These are phyloP conservation scores for Elaeis oleifera DNA, from an alignment of 202 grass and related monocot genomes.

Conservation along the genomic window DNA sequence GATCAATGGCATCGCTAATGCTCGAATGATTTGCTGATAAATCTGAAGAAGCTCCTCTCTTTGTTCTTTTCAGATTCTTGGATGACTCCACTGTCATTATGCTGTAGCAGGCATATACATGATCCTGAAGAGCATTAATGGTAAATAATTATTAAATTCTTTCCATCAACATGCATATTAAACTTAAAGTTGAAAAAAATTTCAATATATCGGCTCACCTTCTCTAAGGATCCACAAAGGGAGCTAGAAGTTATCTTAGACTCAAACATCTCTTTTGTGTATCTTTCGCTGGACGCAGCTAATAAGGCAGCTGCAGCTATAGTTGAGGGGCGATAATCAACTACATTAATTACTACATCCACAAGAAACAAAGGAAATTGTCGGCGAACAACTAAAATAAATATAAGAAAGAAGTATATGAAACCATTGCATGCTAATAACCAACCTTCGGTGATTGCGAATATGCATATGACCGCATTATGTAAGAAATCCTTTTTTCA, in stretches of 20 bases:
- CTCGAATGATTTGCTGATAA: constrained; percentile 24
- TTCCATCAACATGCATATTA: background rate
- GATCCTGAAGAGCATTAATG: constrained; percentile 40
- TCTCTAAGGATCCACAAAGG: constrained; percentile 35
- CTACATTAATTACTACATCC: constrained; percentile 41
- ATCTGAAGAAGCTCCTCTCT: constrained; percentile 12
- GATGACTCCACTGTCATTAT: constrained; percentile 42
- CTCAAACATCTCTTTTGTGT: constrained; percentile 43
- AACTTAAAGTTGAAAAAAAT: background rate
- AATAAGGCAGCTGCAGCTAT: constrained; percentile 62
- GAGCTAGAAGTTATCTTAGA: constrained; percentile 39
- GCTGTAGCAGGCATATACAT: constrained; percentile 67
- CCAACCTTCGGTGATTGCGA: constrained; percentile 36
- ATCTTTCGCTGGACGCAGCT: constrained; percentile 38
- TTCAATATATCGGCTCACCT: constrained; percentile 17
- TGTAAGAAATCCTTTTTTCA: background rate
- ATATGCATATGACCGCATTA: constrained; percentile 33
- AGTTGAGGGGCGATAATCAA: constrained; percentile 64
- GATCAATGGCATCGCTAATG: constrained; percentile 56
- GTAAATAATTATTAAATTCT: background rate
- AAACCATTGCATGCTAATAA: constrained; percentile 26
- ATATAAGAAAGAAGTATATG: background rate
- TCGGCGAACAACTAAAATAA: background rate
- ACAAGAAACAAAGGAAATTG: background rate
- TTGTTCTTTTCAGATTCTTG: constrained; percentile 12